Percentiles rank a stretch among this genome's conserved stretches.
Conservation (phyloP, 2,329 filamentous ascomycete species). For the Tolypocladium album region DNA sequence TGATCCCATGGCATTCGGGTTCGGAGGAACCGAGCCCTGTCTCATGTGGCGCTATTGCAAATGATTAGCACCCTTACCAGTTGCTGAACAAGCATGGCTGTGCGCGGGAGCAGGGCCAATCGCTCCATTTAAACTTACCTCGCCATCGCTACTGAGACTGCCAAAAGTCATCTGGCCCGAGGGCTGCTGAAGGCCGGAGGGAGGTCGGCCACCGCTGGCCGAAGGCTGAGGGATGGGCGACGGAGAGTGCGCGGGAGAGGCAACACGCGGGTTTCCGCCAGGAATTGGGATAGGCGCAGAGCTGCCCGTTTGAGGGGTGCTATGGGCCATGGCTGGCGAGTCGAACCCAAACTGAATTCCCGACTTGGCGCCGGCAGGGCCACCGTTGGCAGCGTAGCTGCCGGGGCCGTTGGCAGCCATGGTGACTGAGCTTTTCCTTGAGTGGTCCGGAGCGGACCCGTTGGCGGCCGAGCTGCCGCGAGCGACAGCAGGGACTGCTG, state of each 20-base stretch:
- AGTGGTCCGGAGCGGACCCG: slow-evolving; percentile 61
- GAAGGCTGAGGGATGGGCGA: slow-evolving; percentile 87
- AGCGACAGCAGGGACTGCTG: slow-evolving; percentile 56
- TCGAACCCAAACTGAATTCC: slow-evolving; percentile 78
- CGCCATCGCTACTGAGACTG: slow-evolving; percentile 69
- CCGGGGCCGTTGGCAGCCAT: slow-evolving; percentile 76
- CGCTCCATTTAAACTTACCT: slow-evolving; percentile 47
- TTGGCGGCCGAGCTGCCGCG: slow-evolving; percentile 56
- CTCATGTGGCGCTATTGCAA: slow-evolving; percentile 53
- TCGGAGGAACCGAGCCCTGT: slow-evolving; percentile 52
- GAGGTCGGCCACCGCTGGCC: slow-evolving; percentile 75
- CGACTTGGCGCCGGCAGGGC: slow-evolving; percentile 45
- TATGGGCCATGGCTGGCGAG: slow-evolving; percentile 56
- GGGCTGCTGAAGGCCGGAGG: slow-evolving; percentile 61
- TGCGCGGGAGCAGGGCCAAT: background rate
- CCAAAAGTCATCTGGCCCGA: slow-evolving; percentile 67
- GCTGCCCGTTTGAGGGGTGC: slow-evolving; percentile 47
- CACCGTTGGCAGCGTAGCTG: slow-evolving; percentile 69
- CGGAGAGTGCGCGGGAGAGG: slow-evolving; percentile 79
- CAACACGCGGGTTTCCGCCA: slow-evolving; percentile 55
- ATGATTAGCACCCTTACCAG: background rate
- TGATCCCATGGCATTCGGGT: slow-evolving; percentile 47
- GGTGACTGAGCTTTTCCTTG: slow-evolving; percentile 79
- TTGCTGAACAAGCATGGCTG: background rate
- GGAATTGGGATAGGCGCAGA: slow-evolving; percentile 54